A percentile compares a stretch with the other conserved stretches of the same genome.
phyloP scores from a whole-genome alignment of 2,329 filamentous ascomycete species.

The Alternaria sp. region DNA sequence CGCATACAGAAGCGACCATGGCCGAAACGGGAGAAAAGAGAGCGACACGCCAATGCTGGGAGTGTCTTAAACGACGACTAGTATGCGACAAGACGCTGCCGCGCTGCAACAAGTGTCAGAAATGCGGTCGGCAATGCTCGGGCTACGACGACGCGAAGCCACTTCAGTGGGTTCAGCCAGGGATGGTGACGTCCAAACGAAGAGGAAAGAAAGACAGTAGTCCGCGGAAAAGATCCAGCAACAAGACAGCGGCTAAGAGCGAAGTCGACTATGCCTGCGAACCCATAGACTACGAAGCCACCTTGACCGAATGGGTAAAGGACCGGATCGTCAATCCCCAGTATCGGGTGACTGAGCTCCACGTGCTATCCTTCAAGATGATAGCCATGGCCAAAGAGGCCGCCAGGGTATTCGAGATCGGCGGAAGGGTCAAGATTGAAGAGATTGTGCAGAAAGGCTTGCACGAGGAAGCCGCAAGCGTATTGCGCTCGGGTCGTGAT shows the following conservation, averaged over 20 bases:
- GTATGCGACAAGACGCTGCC: constrained; percentile 44
- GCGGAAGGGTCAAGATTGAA: constrained; percentile 20
- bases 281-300: not conserved
- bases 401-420: constrained; percentile 12
- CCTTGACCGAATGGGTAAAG: not conserved
- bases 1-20: not conserved
- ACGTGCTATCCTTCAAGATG: not conserved
- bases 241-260: not conserved
- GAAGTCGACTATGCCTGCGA: not conserved
- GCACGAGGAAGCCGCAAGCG: constrained; percentile 18
- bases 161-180: constrained; percentile 40
- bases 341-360: constrained; percentile 3
- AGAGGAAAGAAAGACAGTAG: constrained; percentile 21
- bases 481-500: constrained; percentile 19
- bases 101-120: constrained; percentile 41
- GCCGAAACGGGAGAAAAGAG: constrained; percentile 24
- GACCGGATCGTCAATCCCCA: not conserved
- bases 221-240: not conserved
- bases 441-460: constrained; percentile 17
- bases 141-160: constrained; percentile 44
- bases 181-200: constrained; percentile 36
- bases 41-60: constrained; percentile 43
- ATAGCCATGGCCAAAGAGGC: constrained; percentile 1
- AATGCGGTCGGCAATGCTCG: constrained; percentile 36
- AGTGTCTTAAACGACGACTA: constrained; percentile 39